Conservation (phyloP, 352 stramenopile species). For the Globisporangium radiosum region DNA sequence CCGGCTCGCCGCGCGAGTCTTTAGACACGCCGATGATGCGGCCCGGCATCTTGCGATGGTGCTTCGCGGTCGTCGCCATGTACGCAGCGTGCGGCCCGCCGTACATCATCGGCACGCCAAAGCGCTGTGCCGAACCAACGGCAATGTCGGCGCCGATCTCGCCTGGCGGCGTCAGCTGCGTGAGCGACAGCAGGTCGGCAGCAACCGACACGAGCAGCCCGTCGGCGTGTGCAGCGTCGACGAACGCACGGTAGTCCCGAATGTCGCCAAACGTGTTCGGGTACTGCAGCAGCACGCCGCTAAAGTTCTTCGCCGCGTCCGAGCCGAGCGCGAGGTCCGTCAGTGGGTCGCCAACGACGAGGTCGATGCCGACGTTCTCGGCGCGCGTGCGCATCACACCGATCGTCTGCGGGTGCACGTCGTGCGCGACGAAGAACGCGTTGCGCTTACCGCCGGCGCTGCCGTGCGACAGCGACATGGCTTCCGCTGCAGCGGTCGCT, state of each 20-base stretch:
- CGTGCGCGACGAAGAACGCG: slow-evolving; percentile 95
- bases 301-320: slow-evolving; percentile 81
- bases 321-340: slow-evolving; percentile 77
- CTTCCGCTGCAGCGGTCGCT: slow-evolving; percentile 96
- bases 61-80: slow-evolving; percentile 94
- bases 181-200: slow-evolving; percentile 95
- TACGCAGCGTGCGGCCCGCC: slow-evolving; percentile 98
- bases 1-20: slow-evolving; percentile 93
- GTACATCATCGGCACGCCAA: slow-evolving; percentile 99
- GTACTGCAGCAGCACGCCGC: slow-evolving; percentile 98
- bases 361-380: slow-evolving; percentile 87
- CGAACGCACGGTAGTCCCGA: slow-evolving; percentile 90
- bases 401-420: slow-evolving; percentile 90
- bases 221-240: slow-evolving; percentile 74
- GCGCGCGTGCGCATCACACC: slow-evolving; percentile 93
- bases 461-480: slow-evolving; percentile 95
- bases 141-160: slow-evolving; percentile 97
- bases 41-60: slow-evolving; percentile 96
- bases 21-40: slow-evolving; percentile 98
- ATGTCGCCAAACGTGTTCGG: slow-evolving; percentile 97
- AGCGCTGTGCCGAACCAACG: slow-evolving; percentile 97
- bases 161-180: slow-evolving; percentile 90
- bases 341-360: slow-evolving; percentile 87
- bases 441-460: slow-evolving; percentile 91
- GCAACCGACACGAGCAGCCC: slow-evolving; percentile 94